These are phyloP conservation scores for Wickerhamiella sergipiensis DNA, from an alignment of 805 yeast genomes.

Conservation along the genomic window DNA sequence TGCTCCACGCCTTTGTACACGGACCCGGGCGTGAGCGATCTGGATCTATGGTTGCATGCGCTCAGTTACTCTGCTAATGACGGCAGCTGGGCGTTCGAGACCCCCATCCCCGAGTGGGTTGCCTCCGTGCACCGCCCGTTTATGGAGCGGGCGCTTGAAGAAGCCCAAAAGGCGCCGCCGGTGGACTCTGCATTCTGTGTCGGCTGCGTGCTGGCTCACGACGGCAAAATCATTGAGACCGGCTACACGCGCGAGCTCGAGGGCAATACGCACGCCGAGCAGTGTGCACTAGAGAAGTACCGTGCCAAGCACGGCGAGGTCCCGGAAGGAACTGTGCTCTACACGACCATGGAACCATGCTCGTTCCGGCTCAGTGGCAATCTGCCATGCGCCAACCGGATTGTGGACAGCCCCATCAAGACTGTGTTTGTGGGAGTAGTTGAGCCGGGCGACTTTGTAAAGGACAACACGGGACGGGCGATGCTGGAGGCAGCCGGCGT, in stretches of 20 bases:
- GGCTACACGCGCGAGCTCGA: constrained; percentile 86
- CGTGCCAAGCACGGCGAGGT: constrained; percentile 32
- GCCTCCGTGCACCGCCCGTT: constrained; percentile 37
- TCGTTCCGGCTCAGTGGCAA: constrained; percentile 81
- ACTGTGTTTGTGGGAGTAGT: constrained; percentile 83
- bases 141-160: constrained; percentile 65
- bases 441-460: constrained; percentile 85
- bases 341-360: constrained; percentile 98
- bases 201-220: constrained; percentile 73
- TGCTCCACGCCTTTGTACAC: constrained; percentile 64
- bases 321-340: constrained; percentile 68
- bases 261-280: constrained; percentile 97
- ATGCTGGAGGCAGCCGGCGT: constrained; percentile 45
- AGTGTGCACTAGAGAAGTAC: constrained; percentile 77
- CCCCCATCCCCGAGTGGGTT: constrained; percentile 79
- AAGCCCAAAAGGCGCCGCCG: constrained; percentile 70
- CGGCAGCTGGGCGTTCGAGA: constrained; percentile 53
- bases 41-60: constrained; percentile 87
- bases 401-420: constrained; percentile 43
- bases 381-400: constrained; percentile 72
- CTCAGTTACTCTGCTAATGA: constrained; percentile 46
- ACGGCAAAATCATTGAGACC: constrained; percentile 49
- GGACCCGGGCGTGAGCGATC: constrained; percentile 81
- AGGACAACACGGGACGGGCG: constrained; percentile 49
- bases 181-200: constrained; percentile 83